Base-by-base conservation (phyloP, 139 green algal species). In the Tetradesmus lagerheimii region DNA sequence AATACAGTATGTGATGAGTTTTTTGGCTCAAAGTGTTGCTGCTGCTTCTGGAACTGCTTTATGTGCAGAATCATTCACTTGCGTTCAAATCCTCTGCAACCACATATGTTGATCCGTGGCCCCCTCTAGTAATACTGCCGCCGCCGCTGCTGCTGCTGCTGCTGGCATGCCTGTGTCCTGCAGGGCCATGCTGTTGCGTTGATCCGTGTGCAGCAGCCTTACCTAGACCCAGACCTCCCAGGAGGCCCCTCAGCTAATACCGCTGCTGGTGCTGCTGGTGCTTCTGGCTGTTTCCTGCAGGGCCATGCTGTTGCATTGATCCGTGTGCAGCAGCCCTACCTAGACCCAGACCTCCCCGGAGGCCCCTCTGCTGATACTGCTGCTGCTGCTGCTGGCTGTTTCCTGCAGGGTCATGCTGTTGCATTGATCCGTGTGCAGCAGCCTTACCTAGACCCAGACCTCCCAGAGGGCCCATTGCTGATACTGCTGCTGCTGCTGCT, bases 151-250 rank as follows among this genome's bases (percentile, higher is more conserved):
- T 31, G 20, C 20, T 71, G 45, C 45, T 57, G 45, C 27, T 80
- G 71, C 23, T n/a, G n/a, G n/a, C n/a, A n/a, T n/a, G n/a, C n/a
- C 71, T 5, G 53, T 66, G 53, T 16, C n/a, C 14, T 31, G n/a
- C 80, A 86, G 80, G 80, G 80, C 66, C 80, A 86, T 86, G 80
- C 35, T 35, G 80, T 86, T 20, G 47, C 80, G 16, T n/a, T 86
- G 15, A 75, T 86, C 31, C 35, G 80, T 35, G 80, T 86, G 18
- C 80, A 86, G 47, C 47, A 34, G 35, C 80, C 80, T 8, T 86
- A 86, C 47, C 27, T 86, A 27, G 80, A 67, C 80, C 27, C n/a
- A 37, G 66, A 47, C 47, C 80, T 47, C 12, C 35, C 29, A 57
- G 37, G 31, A 57, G 37, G 29, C 47, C 34, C n/a, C n/a, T n/a